Evolutionary conservation across 2,329 filamentous ascomycete genomes (phyloP).

Genomic region (Colletotrichum neosansevieriae): DNA sequence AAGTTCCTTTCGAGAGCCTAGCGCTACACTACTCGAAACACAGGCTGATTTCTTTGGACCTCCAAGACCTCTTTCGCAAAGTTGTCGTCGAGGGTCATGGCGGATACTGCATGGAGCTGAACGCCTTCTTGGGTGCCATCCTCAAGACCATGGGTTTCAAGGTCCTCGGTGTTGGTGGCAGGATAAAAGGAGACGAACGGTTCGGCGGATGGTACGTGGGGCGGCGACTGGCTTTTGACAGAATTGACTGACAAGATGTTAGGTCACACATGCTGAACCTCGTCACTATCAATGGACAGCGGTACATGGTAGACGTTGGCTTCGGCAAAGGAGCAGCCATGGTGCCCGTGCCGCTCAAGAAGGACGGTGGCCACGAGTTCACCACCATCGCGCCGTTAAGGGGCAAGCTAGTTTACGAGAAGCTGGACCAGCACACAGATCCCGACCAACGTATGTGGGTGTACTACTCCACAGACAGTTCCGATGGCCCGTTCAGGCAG

Average conservation of each 20-base stretch:
- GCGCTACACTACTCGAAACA: conserved; percentile 62
- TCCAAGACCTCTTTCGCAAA: conserved; percentile 57
- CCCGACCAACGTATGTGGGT: conserved; percentile 54
- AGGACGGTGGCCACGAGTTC: conserved; percentile 42
- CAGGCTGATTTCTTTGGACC: conserved; percentile 53
- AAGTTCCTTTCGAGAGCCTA: conserved; percentile 67
- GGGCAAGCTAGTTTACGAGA: conserved; percentile 56
- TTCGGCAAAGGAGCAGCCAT: conserved; percentile 64
- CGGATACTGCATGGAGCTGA: conserved; percentile 67
- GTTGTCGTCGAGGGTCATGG: conserved; percentile 59
- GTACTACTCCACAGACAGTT: conserved; percentile 48
- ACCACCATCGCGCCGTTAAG: conserved; percentile 57
- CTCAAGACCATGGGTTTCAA: conserved; percentile 61
- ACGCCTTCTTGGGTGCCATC: conserved; percentile 59
- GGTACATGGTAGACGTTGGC: conserved; percentile 69
- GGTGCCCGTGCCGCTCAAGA: conserved; percentile 48
- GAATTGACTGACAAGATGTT: conserved; percentile 33
- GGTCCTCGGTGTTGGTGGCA: conserved; percentile 63
- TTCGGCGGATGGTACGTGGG: conserved; percentile 43
- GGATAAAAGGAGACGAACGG: conserved; percentile 38
- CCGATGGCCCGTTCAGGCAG: conserved; percentile 53
- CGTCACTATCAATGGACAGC: conserved; percentile 61
- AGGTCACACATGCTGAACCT: conserved; percentile 72
- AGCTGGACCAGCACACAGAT: conserved; percentile 49
- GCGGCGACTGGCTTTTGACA: background rate